Evolutionary conservation across 768 basidiomycete species (phyloP), one percentile per base, ranked within the genome.

Genomic region (Boletellus ananiceps): DNA sequence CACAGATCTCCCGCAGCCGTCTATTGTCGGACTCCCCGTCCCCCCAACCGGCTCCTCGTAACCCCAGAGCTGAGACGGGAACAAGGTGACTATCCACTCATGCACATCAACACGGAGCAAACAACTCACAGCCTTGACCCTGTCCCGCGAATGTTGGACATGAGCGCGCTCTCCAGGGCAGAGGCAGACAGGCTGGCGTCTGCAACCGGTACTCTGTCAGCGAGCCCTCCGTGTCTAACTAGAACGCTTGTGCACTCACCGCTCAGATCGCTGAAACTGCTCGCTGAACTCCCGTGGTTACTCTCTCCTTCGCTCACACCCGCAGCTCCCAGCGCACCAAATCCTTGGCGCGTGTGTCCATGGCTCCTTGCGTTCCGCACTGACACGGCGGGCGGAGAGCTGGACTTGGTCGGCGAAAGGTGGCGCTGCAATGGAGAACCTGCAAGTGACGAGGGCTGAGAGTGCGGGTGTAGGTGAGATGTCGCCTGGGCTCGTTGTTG

Each of bases 251-350:
- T 37, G 14, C 18, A 68, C 79, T 60, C 58, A 89, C 90, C 89
- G 58, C 90, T 93, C 38, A 92, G 61, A 60, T 93, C 90, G 60
- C 89, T 92, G 58, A 92, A 90, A 64, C 90, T 82, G 7, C 88
- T 90, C 0, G 88, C 80, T 37, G 83, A 81, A 19, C 88, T 90
- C 3, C 82, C 81, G 43, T 84, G 77, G 54, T 72, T 80, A 56
- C 85, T 86, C 38, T 75, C 75, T 47, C 79, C 74, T 48, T 84
- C 80, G 56, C 78, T 79, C 33, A 66, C 19, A 19, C 19, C 19
- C 3, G 19, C 19, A 19, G 19, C 60, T 66, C 74, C 44, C 71
- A 70, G 46, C 73, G 58, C 62, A n/a, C 62, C 52, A 29, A 76
- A 70, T 23, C 72, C 70, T 57, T 80, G 74, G 16, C 76, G 73